These are phyloP conservation scores for Trichoderma arundinaceum DNA, from an alignment of 2,329 filamentous ascomycete genomes.

Conservation along the genomic window DNA sequence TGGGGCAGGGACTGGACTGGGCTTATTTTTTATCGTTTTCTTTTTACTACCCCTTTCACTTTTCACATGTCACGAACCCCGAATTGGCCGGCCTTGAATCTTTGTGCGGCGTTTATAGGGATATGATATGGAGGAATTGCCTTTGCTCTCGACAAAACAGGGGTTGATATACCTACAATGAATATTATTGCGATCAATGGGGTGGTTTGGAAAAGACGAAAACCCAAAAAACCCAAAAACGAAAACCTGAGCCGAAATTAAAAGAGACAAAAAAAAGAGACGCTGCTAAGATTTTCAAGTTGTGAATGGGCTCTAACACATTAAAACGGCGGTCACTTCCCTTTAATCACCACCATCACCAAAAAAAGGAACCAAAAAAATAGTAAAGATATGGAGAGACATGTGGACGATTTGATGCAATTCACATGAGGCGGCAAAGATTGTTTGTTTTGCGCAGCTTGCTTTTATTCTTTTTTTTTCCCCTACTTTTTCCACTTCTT, in stretches of 20 bases:
- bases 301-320: background rate
- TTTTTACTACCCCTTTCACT: background rate
- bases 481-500: background rate
- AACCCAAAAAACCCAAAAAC: background rate
- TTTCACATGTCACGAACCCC: background rate
- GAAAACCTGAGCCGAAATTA: background rate
- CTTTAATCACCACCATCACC: background rate
- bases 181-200: background rate
- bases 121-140: slow-evolving; percentile 7
- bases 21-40: background rate
- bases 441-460: background rate
- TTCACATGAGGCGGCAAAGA: slow-evolving; percentile 22
- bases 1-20: slow-evolving; percentile 2
- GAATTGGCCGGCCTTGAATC: background rate
- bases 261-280: background rate
- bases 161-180: background rate
- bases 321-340: background rate
- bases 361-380: background rate
- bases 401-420: slow-evolving; percentile 17
- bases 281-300: background rate
- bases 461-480: background rate
- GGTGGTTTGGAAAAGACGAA: background rate
- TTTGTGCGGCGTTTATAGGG: slow-evolving; percentile 27
- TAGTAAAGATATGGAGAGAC: background rate
- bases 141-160: slow-evolving; percentile 7